These are phyloP conservation scores for Yamadazyma sp. DNA, from an alignment of 805 yeast genomes.

Conservation along the genomic window DNA sequence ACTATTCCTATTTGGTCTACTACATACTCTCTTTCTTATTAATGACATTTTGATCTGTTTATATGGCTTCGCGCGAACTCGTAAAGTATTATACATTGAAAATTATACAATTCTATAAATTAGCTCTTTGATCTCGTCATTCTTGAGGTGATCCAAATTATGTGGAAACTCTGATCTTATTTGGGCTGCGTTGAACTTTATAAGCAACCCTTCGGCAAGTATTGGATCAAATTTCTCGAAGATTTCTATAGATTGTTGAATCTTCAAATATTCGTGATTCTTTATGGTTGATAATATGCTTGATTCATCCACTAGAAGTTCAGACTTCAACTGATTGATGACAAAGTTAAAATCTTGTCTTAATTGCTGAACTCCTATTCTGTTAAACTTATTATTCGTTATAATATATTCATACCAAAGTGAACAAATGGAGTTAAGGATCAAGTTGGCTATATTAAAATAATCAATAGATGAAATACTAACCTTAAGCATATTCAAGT, in stretches of 20 bases:
- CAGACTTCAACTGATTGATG: conserved; percentile 14
- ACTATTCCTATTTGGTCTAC: not conserved
- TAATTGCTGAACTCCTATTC: conserved; percentile 31
- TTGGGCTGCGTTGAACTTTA: conserved; percentile 7
- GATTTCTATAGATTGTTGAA: conserved; percentile 28
- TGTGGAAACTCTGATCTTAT: conserved; percentile 20
- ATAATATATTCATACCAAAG: conserved; percentile 36
- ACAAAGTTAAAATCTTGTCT: conserved; percentile 25
- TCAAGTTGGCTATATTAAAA: conserved; percentile 22
- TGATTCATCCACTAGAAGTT: conserved; percentile 16
- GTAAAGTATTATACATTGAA: not conserved
- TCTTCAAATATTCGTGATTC: conserved; percentile 23
- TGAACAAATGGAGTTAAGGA: conserved; percentile 24
- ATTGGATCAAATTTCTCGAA: conserved; percentile 21
- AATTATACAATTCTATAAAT: conserved; percentile 23
- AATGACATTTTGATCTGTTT: conserved; percentile 18
- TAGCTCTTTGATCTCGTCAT: conserved; percentile 25
- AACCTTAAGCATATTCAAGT: conserved; percentile 21
- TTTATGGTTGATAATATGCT: conserved; percentile 13
- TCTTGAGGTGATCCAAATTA: conserved; percentile 13
- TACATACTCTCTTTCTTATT: conserved; percentile 25
- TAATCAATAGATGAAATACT: conserved; percentile 30
- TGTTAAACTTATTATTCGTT: conserved; percentile 36
- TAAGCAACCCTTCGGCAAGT: conserved; percentile 18
- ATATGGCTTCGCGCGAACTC: conserved; percentile 3